Percentiles rank a stretch among this genome's conserved stretches.
Conservation (phyloP, 73 alveolate genomes). For the Paramecium biaurelia region DNA sequence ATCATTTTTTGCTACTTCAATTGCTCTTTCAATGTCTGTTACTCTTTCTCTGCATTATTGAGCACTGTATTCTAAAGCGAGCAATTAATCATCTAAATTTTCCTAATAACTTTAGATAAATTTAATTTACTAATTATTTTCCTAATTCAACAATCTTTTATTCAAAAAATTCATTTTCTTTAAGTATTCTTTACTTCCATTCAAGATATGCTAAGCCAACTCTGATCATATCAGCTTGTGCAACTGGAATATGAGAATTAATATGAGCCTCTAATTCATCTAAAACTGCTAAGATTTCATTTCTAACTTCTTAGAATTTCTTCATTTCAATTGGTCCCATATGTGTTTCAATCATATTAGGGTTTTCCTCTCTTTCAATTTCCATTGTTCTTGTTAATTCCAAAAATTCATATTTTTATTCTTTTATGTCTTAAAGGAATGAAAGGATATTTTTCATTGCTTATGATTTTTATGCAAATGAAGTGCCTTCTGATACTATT, state of each 20-base stretch:
- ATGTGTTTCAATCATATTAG: not conserved
- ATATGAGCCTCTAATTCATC: slow-evolving; percentile 35
- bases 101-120: not conserved
- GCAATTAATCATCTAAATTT: not conserved
- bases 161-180: slow-evolving; percentile 31
- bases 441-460: slow-evolving; percentile 32
- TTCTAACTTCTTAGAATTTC: slow-evolving; percentile 23
- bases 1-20: slow-evolving; percentile 33
- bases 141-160: slow-evolving; percentile 32
- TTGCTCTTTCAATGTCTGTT: slow-evolving; percentile 12
- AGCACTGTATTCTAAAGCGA: slow-evolving; percentile 13
- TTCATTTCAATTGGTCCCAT: slow-evolving; percentile 42
- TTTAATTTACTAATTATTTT: not conserved
- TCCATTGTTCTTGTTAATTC: slow-evolving; percentile 11
- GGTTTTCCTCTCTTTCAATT: not conserved
- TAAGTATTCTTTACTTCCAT: slow-evolving; percentile 37
- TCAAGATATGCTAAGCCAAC: slow-evolving; percentile 31
- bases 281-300: slow-evolving; percentile 14
- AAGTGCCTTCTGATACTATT: slow-evolving; percentile 29
- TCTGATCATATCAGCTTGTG: slow-evolving; percentile 42
- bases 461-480: slow-evolving; percentile 25
- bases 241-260: slow-evolving; percentile 14
- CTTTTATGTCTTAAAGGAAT: slow-evolving; percentile 15
- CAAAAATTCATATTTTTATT: slow-evolving; percentile 4
- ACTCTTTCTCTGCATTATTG: slow-evolving; percentile 11